phyloP scores from a whole-genome alignment of 1,139 yeast genomes.

The Suhomyces anneliseae region DNA sequence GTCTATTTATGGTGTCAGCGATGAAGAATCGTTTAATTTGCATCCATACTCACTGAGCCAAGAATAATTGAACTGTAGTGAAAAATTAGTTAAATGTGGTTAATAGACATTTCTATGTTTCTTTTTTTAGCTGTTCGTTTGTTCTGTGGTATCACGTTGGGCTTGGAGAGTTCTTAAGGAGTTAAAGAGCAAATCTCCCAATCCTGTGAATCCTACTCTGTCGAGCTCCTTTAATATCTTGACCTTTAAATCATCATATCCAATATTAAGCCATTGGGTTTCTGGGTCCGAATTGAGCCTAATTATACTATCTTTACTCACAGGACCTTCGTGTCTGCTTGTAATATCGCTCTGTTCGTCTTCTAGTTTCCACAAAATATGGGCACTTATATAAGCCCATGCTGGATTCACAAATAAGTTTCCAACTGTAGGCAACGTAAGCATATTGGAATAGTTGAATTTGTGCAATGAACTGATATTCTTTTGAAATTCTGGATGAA shows the following conservation, averaged over 20 bases:
- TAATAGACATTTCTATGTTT: neutral
- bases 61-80: too few species aligned
- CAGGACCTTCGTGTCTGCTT: conserved; percentile 48
- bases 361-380: conserved; percentile 48
- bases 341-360: conserved; percentile 32
- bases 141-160: conserved; percentile 13
- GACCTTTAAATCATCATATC: conserved; percentile 41
- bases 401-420: conserved; percentile 57
- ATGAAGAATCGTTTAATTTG: too few species aligned
- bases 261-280: conserved; percentile 30
- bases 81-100: too few species aligned
- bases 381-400: conserved; percentile 47
- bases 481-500: conserved; percentile 37
- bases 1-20: too few species aligned
- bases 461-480: conserved; percentile 36
- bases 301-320: conserved; percentile 33
- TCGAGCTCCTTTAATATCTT: conserved; percentile 37
- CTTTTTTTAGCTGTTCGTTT: neutral
- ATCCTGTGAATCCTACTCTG: conserved; percentile 38
- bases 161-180: conserved; percentile 45
- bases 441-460: conserved; percentile 24
- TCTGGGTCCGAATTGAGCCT: conserved; percentile 20
- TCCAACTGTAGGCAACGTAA: conserved; percentile 37
- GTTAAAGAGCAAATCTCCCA: conserved; percentile 45
- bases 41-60: too few species aligned